Conservation (phyloP, 163 green algal species). For the Picocystis sp. region DNA sequence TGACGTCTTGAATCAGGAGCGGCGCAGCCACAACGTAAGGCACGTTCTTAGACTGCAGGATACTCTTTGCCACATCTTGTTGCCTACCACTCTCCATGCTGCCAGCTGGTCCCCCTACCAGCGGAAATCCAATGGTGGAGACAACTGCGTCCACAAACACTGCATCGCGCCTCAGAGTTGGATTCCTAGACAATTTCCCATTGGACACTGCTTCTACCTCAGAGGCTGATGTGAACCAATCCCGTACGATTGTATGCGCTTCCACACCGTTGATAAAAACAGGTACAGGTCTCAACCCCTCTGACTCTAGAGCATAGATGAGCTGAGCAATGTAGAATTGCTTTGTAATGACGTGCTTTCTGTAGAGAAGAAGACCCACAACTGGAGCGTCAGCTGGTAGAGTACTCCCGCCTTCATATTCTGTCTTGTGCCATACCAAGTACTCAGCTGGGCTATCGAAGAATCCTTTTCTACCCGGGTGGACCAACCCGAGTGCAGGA, state of each 20-base stretch:
- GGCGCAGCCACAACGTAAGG: conserved; percentile 86
- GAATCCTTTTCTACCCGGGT: conserved; percentile 31
- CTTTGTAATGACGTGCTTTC: conserved; percentile 95
- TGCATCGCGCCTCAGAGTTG: conserved; percentile 19
- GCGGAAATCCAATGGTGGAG: conserved; percentile 81
- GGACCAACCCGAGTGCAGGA: conserved; percentile 22
- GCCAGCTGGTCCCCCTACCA: conserved; percentile 76
- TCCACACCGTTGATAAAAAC: conserved; percentile 96
- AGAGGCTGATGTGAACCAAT: conserved; percentile 59
- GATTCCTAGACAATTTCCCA: conserved; percentile 1
- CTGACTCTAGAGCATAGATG: conserved; percentile 30
- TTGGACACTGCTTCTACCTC: conserved; percentile 36
- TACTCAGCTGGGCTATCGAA: conserved; percentile 62
- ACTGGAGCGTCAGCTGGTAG: conserved; percentile 38
- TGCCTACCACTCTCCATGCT: conserved; percentile 89
- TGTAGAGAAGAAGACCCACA: conserved; percentile 75
- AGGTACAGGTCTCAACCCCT: conserved; percentile 68
- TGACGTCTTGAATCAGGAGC: conserved; percentile 69
- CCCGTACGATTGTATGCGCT: conserved; percentile 83
- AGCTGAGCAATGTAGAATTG: conserved; percentile 54
- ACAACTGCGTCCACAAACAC: conserved; percentile 65
- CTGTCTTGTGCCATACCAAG: conserved; percentile 46
- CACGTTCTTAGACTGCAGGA: conserved; percentile 77
- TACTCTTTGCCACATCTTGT: conserved; percentile 70
- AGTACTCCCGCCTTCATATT: conserved; percentile 5